Evolutionary conservation across 1,284 basidiomycete species (phyloP).

Genomic region (Puccinia hordei): DNA sequence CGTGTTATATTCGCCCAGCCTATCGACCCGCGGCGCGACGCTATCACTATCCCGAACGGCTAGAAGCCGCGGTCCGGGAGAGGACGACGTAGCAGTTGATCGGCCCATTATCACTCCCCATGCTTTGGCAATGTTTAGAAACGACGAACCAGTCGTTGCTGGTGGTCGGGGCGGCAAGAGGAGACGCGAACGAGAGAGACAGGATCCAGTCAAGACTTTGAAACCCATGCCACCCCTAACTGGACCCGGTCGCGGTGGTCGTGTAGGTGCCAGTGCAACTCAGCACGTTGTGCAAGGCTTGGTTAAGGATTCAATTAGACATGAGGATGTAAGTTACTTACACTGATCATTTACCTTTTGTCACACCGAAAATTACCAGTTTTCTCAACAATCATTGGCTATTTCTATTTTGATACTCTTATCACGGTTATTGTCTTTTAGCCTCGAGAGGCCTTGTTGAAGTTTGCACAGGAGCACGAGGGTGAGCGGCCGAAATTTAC

Average conservation of each 20-base stretch:
- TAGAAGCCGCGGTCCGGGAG: constrained; percentile 59
- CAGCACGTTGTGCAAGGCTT: constrained; percentile 92
- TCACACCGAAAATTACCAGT: neutral
- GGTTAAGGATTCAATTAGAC: constrained; percentile 81
- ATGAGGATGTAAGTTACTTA: constrained; percentile 80
- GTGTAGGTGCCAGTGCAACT: constrained; percentile 91
- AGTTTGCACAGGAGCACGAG: constrained; percentile 50
- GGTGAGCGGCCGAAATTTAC: constrained; percentile 47
- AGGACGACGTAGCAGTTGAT: constrained; percentile 67
- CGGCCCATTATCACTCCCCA: constrained; percentile 85
- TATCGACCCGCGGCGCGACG: constrained; percentile 87
- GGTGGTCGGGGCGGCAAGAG: constrained; percentile 70
- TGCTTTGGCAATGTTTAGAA: constrained; percentile 81
- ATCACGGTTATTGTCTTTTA: neutral
- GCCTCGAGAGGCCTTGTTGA: constrained; percentile 50
- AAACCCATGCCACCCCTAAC: constrained; percentile 86
- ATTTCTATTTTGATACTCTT: neutral
- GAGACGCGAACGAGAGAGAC: constrained; percentile 81
- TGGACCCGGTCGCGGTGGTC: constrained; percentile 86
- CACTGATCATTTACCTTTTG: constrained; percentile 53
- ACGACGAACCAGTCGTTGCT: constrained; percentile 66
- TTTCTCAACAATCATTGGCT: neutral
- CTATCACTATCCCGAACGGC: constrained; percentile 69
- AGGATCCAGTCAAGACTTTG: constrained; percentile 82
- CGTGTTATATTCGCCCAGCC: constrained; percentile 83